Conservation (phyloP, 306 rosid species). For the Sphenostylis stenocarpa region DNA sequence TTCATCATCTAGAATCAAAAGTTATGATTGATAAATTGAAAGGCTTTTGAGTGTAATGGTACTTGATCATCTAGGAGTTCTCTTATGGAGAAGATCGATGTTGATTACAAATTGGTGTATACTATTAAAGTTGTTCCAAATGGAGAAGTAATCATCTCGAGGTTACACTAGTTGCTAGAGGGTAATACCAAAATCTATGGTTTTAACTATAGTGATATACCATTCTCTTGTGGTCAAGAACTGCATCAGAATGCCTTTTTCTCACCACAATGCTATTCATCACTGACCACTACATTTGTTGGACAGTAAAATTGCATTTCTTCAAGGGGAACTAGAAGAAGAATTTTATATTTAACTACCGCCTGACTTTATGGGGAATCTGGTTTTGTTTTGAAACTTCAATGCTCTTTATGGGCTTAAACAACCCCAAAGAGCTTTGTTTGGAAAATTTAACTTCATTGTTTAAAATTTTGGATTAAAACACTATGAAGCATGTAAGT, state of each 20-base stretch:
- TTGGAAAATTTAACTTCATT: too few relatives aligned
- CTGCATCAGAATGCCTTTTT: too few relatives aligned
- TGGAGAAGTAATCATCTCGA: not conserved
- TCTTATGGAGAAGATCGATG: not conserved
- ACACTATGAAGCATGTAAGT: not conserved
- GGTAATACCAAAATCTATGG: not conserved
- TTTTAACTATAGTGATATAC: too few relatives aligned
- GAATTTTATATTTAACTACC: not conserved
- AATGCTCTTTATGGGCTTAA: not conserved
- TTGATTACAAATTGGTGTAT: too few relatives aligned
- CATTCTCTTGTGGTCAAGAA: too few relatives aligned
- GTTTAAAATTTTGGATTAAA: not conserved
- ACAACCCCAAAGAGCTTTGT: not conserved
- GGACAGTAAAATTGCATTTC: not conserved
- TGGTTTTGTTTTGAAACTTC: not conserved
- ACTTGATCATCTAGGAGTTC: not conserved
- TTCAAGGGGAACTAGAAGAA: not conserved
- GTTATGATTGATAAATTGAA: not conserved
- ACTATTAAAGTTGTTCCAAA: not conserved
- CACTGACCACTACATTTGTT: too few relatives aligned
- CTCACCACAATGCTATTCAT: too few relatives aligned
- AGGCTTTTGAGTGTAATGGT: not conserved
- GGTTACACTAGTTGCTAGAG: not conserved
- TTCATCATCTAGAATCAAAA: too few relatives aligned
- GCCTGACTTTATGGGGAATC: not conserved